Conservation (phyloP, 1,139 yeast genomes). For the Hyphopichia wangnamkhiaoensis region DNA sequence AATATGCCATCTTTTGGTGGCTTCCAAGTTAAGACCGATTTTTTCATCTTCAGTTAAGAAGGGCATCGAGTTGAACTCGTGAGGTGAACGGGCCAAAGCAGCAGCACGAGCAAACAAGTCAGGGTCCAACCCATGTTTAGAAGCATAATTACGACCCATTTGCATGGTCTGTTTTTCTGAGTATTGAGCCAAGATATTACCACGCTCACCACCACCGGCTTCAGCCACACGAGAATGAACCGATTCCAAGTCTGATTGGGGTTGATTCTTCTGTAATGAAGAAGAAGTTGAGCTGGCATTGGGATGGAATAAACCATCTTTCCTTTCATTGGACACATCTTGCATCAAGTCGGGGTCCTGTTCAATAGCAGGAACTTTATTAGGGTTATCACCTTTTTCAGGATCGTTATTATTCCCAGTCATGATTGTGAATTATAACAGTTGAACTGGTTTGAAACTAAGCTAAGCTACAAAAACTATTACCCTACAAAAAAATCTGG, state of each 20-base stretch:
- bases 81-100: constrained; percentile 70
- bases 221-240: constrained; percentile 20
- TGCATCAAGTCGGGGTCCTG: neutral
- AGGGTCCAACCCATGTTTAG: constrained; percentile 58
- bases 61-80: constrained; percentile 57
- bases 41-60: constrained; percentile 63
- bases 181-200: constrained; percentile 64
- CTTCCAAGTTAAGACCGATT: constrained; percentile 50
- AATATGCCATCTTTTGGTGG: constrained; percentile 66
- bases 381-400: neutral
- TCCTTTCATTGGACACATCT: neutral
- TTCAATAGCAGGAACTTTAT: constrained; percentile 2
- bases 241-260: constrained; percentile 25
- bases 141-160: constrained; percentile 73
- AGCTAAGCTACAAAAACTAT: neutral
- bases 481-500: too few species aligned
- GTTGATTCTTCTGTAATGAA: constrained; percentile 16
- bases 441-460: neutral
- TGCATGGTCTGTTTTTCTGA: constrained; percentile 64
- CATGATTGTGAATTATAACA: neutral
- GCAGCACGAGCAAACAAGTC: constrained; percentile 75
- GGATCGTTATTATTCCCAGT: constrained; percentile 1
- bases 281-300: constrained; percentile 23
- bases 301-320: constrained; percentile 23
- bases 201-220: constrained; percentile 31